Conservation (phyloP, 208 protist genomes). For the Leishmania major region DNA sequence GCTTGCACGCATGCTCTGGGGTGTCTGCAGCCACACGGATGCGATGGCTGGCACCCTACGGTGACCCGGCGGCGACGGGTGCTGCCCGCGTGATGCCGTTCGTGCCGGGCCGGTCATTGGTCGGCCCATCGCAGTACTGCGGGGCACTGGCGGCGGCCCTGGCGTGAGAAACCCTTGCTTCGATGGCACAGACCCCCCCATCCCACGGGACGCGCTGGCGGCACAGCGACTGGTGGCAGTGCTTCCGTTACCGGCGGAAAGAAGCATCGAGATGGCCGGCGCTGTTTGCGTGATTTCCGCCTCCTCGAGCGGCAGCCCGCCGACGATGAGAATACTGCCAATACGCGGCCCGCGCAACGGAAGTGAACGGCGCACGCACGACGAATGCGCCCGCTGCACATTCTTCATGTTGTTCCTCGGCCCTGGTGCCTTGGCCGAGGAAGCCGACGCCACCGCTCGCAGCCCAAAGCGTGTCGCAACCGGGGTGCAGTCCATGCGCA, state of each 20-base stretch:
- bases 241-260: conserved; percentile 6
- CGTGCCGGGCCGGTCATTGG: conserved; percentile 15
- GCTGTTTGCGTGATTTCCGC: conserved; percentile 14
- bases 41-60: neutral
- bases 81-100: conserved; percentile 2
- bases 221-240: neutral
- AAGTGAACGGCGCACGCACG: conserved; percentile 20
- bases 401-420: neutral
- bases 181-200: neutral
- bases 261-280: conserved; percentile 26
- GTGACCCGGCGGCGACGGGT: neutral
- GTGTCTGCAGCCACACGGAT: neutral
- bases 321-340: conserved; percentile 29
- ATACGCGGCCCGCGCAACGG: conserved; percentile 25
- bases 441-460: conserved; percentile 13
- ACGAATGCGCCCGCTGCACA: neutral
- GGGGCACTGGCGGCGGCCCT: conserved; percentile 13
- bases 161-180: conserved; percentile 4
- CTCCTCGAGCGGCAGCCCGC: conserved; percentile 27
- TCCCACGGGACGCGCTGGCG: neutral
- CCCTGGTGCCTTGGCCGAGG: neutral
- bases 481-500: conserved; percentile 42
- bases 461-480: conserved; percentile 39
- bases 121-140: conserved; percentile 5
- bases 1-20: neutral